Base-by-base conservation (phyloP, 345 rosid species). In the Murraya paniculata region DNA sequence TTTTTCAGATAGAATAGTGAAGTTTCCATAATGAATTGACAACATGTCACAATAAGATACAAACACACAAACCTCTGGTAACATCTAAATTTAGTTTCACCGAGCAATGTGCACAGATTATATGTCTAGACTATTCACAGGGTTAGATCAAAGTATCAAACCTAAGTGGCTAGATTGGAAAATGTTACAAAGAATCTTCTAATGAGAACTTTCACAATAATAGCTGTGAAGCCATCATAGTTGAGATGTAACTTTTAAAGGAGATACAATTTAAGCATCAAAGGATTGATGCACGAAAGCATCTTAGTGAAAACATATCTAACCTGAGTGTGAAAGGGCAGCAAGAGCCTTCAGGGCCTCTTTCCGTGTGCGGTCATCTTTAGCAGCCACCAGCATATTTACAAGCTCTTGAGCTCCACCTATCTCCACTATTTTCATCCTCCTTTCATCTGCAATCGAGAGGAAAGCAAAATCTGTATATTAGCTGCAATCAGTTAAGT, bases 351-450 rank as follows among this genome's bases (percentile, higher is more conserved):
- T 90, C 31, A 96, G 80, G 76, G 97, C 98, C 82, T 88, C 95
- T 85, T 87, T 90, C 80, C 90, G 88, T 13, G 98, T 96, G 50
- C 82, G 80, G 73, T 94, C 98, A 76, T 96, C 99, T 85, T 84
- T 86, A 27, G 99, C 97, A 86, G 72, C 74, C 73, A 70, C 91
- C 84, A 92, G 84, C 99, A 95, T 95, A 68, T 84, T 81, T 59
- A 92, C 68, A 81, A 95, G 93, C 84, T 90, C 91, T 79, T 92
- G 89, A 78, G 89, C 97, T 58, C 97, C 98, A 83, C 98, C 97
- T 77, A 90, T 81, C 84, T 91, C 93, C 72, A 95, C 94, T 82
- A 94, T 89, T 82, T 90, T 91, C 97, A 91, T 92, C 81, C 99
- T 94, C 76, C 92, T 91, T 76, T 90, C 90, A 87, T 94, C 97